Evolutionary conservation across 768 basidiomycete species (phyloP).

Genomic region (Collybia mongolica): DNA sequence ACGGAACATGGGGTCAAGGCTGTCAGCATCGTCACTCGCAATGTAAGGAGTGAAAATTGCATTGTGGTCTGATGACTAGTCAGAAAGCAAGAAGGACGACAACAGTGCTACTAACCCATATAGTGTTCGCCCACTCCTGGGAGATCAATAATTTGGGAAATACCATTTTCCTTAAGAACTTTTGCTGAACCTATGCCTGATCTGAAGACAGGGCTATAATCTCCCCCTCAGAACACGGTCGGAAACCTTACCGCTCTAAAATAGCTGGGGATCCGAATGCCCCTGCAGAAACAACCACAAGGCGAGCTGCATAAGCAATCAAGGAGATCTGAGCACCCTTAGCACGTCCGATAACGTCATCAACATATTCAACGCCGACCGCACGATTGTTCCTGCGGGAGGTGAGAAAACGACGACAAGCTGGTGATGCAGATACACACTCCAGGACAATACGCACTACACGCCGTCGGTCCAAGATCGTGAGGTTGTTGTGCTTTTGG

Average conservation of each 20-base stretch:
- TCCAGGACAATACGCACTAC: constrained; percentile 51
- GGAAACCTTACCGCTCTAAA: constrained; percentile 40
- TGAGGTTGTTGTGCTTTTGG: constrained; percentile 41
- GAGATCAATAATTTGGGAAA: constrained; percentile 56
- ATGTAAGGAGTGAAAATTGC: constrained; percentile 35
- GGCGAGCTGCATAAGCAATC: constrained; percentile 34
- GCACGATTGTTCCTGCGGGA: constrained; percentile 35
- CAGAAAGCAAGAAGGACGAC: not conserved
- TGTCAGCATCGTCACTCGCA: constrained; percentile 43
- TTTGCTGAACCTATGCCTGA: constrained; percentile 65
- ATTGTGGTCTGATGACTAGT: constrained; percentile 36
- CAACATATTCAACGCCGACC: constrained; percentile 52
- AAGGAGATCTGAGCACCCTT: constrained; percentile 17
- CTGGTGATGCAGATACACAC: constrained; percentile 23
- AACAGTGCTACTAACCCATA: constrained; percentile 33
- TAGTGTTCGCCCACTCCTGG: constrained; percentile 78
- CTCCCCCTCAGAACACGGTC: not conserved
- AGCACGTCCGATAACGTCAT: constrained; percentile 27
- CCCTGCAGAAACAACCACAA: constrained; percentile 52
- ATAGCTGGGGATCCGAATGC: constrained; percentile 57
- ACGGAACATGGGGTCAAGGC: constrained; percentile 47
- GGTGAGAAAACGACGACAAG: not conserved
- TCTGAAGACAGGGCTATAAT: constrained; percentile 14
- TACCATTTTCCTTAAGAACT: constrained; percentile 44
- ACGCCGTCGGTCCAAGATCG: constrained; percentile 35